Conservation (phyloP, 177 flowering plant genomes). For the Tripterygium wilfordii region DNA sequence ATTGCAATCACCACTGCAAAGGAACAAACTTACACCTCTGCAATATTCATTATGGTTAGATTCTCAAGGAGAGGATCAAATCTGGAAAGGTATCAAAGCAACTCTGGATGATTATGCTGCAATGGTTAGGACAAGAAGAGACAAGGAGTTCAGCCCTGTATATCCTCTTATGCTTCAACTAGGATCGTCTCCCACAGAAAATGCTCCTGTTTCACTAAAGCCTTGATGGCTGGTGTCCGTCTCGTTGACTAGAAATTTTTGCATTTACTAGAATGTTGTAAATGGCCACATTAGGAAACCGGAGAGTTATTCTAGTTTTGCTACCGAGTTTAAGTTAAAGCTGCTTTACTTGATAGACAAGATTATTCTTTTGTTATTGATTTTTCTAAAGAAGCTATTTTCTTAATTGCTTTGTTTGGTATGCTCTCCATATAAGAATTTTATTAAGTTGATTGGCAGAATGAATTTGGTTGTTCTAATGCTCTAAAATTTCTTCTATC, state of each 20-base stretch:
- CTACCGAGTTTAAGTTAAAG: too few relatives aligned
- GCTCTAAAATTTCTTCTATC: too few relatives aligned
- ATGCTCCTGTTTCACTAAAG: slow-evolving; percentile 18
- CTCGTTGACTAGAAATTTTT: neutral
- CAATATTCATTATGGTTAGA: slow-evolving; percentile 94
- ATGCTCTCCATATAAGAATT: too few relatives aligned
- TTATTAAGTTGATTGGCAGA: too few relatives aligned
- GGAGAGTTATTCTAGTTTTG: too few relatives aligned
- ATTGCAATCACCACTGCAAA: slow-evolving; percentile 85
- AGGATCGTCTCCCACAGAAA: slow-evolving; percentile 65
- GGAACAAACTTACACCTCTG: slow-evolving; percentile 72
- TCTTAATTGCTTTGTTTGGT: too few relatives aligned
- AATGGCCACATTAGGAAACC: neutral
- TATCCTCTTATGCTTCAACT: slow-evolving; percentile 82
- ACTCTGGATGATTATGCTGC: slow-evolving; percentile 95
- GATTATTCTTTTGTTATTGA: too few relatives aligned
- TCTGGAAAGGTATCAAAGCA: slow-evolving; percentile 95
- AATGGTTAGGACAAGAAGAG: slow-evolving; percentile 73
- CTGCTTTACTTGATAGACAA: too few relatives aligned
- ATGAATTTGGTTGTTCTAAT: too few relatives aligned
- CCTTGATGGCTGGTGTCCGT: neutral
- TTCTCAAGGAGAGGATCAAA: slow-evolving; percentile 88
- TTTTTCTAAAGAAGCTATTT: too few relatives aligned
- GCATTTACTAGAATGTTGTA: too few relatives aligned
- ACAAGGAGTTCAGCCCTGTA: slow-evolving; percentile 89